Evolutionary conservation across 345 rosid species (phyloP).

Genomic region (Microcos paniculata): DNA sequence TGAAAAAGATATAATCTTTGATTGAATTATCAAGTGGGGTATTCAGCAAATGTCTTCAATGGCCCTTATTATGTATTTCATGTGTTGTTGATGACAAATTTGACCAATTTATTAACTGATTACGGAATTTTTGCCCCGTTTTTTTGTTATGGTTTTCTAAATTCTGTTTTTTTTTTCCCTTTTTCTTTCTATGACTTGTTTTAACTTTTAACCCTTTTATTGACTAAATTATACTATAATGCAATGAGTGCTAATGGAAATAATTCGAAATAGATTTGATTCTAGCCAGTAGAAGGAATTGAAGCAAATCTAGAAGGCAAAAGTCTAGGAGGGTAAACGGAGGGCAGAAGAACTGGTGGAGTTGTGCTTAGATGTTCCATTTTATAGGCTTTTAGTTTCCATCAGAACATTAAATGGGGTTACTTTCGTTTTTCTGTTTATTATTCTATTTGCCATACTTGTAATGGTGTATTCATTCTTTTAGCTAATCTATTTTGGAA

Average conservation of each 20-base stretch:
- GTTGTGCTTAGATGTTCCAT: not conserved
- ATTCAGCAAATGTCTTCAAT: not conserved
- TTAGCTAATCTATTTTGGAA: slow-evolving; percentile 29
- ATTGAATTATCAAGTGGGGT: not conserved
- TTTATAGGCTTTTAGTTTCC: not conserved
- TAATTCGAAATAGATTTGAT: not conserved
- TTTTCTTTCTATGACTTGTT: no score
- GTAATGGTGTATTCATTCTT: not conserved
- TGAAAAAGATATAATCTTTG: not conserved
- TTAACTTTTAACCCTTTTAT: no score
- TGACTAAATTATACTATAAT: not conserved
- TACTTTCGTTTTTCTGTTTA: not conserved
- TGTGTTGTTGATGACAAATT: not conserved
- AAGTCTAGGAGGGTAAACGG: not conserved
- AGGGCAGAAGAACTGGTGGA: not conserved
- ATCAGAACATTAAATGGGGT: not conserved
- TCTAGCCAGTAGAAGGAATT: not conserved
- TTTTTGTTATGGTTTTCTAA: no score
- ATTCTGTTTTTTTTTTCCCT: not conserved
- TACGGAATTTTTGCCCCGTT: not conserved
- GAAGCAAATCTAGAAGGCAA: not conserved
- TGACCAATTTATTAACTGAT: not conserved
- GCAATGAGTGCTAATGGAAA: not conserved
- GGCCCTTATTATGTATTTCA: not conserved
- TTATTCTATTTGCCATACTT: not conserved